Conservation (phyloP, 495 filamentous ascomycete species). For the Trichocladium antarcticum region DNA sequence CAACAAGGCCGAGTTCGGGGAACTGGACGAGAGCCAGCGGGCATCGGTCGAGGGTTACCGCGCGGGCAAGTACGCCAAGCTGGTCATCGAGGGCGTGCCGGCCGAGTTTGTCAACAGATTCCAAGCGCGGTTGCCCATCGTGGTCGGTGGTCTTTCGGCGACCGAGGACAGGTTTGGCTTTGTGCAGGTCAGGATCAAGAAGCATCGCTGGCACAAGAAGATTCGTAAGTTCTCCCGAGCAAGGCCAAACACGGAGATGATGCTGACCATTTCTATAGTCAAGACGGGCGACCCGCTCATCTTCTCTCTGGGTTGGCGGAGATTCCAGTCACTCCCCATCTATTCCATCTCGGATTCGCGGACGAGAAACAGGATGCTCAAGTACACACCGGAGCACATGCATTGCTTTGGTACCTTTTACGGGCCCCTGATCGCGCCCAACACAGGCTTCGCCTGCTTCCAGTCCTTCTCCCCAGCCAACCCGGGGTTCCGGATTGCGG, state of each 20-base stretch:
- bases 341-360: slow-evolving; percentile 92
- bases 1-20: slow-evolving; percentile 84
- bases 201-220: slow-evolving; percentile 97
- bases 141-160: slow-evolving; percentile 78
- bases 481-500: slow-evolving; percentile 86
- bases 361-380: slow-evolving; percentile 91
- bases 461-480: slow-evolving; percentile 81
- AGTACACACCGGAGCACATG: slow-evolving; percentile 82
- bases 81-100: slow-evolving; percentile 77
- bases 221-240: slow-evolving; percentile 39
- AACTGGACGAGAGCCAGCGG: slow-evolving; percentile 68
- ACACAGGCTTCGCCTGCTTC: slow-evolving; percentile 88
- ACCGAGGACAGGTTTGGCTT: slow-evolving; percentile 94
- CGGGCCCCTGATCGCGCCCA: slow-evolving; percentile 85
- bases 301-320: slow-evolving; percentile 93
- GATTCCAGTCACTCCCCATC: slow-evolving; percentile 84
- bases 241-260: neutral
- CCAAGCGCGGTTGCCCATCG: slow-evolving; percentile 70
- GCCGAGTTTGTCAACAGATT: slow-evolving; percentile 88
- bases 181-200: slow-evolving; percentile 89
- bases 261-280: slow-evolving; percentile 28
- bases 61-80: slow-evolving; percentile 87
- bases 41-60: slow-evolving; percentile 76
- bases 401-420: slow-evolving; percentile 95
- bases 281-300: slow-evolving; percentile 96